phyloP scores from a whole-genome alignment of 1,284 basidiomycete species.

The Leccinum fallax region DNA sequence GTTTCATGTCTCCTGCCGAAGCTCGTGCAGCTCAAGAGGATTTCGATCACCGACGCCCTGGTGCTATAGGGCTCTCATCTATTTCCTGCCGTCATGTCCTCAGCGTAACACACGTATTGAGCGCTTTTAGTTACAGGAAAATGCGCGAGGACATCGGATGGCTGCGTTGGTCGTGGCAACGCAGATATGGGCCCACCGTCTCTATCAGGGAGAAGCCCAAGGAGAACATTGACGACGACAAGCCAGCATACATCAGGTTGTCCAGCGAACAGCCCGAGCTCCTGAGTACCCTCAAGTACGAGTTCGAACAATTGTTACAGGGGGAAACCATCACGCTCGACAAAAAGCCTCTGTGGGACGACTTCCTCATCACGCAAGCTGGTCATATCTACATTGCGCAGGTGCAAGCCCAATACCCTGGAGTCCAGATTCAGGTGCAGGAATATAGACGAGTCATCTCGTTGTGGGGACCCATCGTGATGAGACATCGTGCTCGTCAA shows the following conservation, averaged over 20 bases:
- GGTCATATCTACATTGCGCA: slow-evolving; percentile 49
- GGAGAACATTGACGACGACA: slow-evolving; percentile 23
- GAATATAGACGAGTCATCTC: slow-evolving; percentile 45
- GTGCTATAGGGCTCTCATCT: slow-evolving; percentile 42
- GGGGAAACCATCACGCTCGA: slow-evolving; percentile 58
- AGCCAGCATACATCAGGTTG: slow-evolving; percentile 44
- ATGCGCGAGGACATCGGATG: slow-evolving; percentile 42
- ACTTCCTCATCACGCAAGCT: slow-evolving; percentile 48
- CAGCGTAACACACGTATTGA: slow-evolving; percentile 47
- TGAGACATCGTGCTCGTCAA: slow-evolving; percentile 42
- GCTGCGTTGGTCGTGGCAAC: slow-evolving; percentile 35
- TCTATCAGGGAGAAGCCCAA: slow-evolving; percentile 28
- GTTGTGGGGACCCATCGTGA: slow-evolving; percentile 49
- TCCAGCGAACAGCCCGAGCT: slow-evolving; percentile 47
- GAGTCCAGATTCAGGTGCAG: slow-evolving; percentile 48
- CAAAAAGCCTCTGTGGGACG: slow-evolving; percentile 60
- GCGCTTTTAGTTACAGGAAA: slow-evolving; percentile 38
- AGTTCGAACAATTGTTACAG: slow-evolving; percentile 58
- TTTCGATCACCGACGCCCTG: slow-evolving; percentile 47
- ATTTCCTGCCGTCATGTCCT: slow-evolving; percentile 54
- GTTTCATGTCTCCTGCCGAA: slow-evolving; percentile 48
- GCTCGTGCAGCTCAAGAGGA: slow-evolving; percentile 51
- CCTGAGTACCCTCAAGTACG: slow-evolving; percentile 54
- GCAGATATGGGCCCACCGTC: slow-evolving; percentile 29
- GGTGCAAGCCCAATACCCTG: slow-evolving; percentile 41